These are phyloP conservation scores for Eucalyptus melliodora DNA, from an alignment of 345 rosid species.

Conservation along the genomic window DNA sequence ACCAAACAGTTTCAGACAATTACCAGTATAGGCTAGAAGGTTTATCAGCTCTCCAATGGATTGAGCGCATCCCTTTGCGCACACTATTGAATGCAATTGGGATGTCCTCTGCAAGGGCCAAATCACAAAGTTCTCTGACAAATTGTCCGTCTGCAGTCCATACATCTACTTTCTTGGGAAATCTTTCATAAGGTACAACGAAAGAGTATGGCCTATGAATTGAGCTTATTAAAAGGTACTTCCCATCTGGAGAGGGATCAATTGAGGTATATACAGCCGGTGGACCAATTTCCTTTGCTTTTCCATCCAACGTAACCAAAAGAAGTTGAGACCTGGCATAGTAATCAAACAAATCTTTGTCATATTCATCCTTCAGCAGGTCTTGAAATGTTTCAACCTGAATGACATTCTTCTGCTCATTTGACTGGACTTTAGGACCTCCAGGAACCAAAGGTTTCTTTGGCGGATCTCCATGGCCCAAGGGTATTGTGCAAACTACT, in stretches of 20 bases:
- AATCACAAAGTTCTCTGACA: slow-evolving; percentile 80
- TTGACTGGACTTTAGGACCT: slow-evolving; percentile 82
- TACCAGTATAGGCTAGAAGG: slow-evolving; percentile 91
- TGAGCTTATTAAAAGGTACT: slow-evolving; percentile 55
- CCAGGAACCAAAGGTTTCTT: slow-evolving; percentile 83
- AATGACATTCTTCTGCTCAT: slow-evolving; percentile 52
- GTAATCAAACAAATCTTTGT: slow-evolving; percentile 87
- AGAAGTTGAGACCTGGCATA: slow-evolving; percentile 82
- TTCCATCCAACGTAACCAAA: slow-evolving; percentile 71
- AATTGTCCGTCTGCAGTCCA: slow-evolving; percentile 73
- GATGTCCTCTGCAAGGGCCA: slow-evolving; percentile 92
- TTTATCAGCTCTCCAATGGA: slow-evolving; percentile 93
- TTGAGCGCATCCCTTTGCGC: slow-evolving; percentile 81
- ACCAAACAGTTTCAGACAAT: background rate
- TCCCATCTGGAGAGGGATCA: slow-evolving; percentile 88
- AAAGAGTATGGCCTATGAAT: slow-evolving; percentile 88
- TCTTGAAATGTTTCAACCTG: slow-evolving; percentile 94
- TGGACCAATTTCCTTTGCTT: slow-evolving; percentile 48
- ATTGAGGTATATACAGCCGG: slow-evolving; percentile 81
- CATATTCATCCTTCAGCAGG: slow-evolving; percentile 85
- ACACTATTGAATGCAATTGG: slow-evolving; percentile 87
- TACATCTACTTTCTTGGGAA: slow-evolving; percentile 80
- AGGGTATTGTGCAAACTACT: slow-evolving; percentile 72
- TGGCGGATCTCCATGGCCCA: slow-evolving; percentile 61
- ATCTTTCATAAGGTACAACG: slow-evolving; percentile 88